phyloP scores from a whole-genome alignment of 345 rosid genomes.

The Durio zibethinus region DNA sequence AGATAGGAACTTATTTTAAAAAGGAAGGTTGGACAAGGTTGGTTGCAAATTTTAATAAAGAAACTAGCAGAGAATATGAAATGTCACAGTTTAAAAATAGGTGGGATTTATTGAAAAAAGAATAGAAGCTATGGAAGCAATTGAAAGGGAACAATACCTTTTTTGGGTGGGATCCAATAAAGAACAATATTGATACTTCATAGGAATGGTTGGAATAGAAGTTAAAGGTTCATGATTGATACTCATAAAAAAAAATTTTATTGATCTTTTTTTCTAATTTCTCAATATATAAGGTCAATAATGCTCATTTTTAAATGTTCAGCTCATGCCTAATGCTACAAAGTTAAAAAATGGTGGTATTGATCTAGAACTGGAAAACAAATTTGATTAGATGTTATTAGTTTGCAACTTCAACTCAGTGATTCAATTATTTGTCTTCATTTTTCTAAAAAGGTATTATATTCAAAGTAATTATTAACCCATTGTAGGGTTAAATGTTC shows the following conservation, averaged over 20 bases:
- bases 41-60: constrained; percentile 16
- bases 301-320: not conserved
- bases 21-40: constrained; percentile 16
- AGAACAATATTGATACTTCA: constrained; percentile 11
- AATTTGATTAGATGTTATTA: constrained; percentile 7
- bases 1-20: constrained; percentile 8
- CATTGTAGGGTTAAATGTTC: too few species aligned
- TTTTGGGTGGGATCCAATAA: constrained; percentile 9
- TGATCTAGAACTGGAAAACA: constrained; percentile 10
- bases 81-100: constrained; percentile 13
- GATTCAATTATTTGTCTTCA: too few species aligned
- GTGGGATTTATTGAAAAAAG: constrained; percentile 15
- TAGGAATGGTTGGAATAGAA: constrained; percentile 12
- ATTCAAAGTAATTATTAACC: too few species aligned
- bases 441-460: too few species aligned
- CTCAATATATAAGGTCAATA: not conserved
- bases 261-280: not conserved
- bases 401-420: too few species aligned
- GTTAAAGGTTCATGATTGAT: constrained; percentile 3
- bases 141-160: not conserved
- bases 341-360: constrained; percentile 13
- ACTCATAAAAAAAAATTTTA: not conserved
- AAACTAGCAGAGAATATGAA: constrained; percentile 13
- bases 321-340: constrained; percentile 5
- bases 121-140: constrained; percentile 16